Conservation (phyloP, 306 rosid species). For the Gastrolobium villosum region DNA sequence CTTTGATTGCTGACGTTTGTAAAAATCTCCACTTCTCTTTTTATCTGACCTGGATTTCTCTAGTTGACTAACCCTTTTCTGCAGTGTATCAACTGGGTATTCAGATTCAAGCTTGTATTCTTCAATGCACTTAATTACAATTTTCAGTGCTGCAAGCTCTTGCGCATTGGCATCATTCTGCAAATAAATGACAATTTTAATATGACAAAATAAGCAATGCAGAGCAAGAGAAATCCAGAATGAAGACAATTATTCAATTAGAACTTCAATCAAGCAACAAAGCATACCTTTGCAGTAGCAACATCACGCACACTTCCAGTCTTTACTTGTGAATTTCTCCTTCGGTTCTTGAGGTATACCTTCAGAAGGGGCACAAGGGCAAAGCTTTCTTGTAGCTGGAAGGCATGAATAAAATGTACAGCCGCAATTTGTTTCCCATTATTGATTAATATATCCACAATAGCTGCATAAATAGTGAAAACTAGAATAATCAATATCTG, state of each 20-base stretch:
- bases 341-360: slow-evolving; percentile 73
- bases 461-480: slow-evolving; percentile 57
- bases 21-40: slow-evolving; percentile 66
- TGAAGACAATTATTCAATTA: slow-evolving; percentile 30
- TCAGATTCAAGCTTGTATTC: slow-evolving; percentile 77
- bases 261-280: slow-evolving; percentile 36
- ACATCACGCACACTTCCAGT: slow-evolving; percentile 55
- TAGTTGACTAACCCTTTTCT: slow-evolving; percentile 76
- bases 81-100: slow-evolving; percentile 85
- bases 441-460: slow-evolving; percentile 63
- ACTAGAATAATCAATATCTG: slow-evolving; percentile 44
- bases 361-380: slow-evolving; percentile 80
- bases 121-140: slow-evolving; percentile 62
- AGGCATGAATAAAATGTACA: slow-evolving; percentile 71
- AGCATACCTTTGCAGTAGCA: slow-evolving; percentile 64
- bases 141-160: slow-evolving; percentile 68
- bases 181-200: slow-evolving; percentile 33
- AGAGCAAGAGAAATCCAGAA: slow-evolving; percentile 30
- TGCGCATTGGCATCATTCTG: slow-evolving; percentile 53
- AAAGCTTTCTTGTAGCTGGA: slow-evolving; percentile 69
- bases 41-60: slow-evolving; percentile 68
- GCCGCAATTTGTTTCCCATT: slow-evolving; percentile 73
- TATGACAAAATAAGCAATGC: slow-evolving; percentile 30
- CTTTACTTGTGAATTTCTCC: slow-evolving; percentile 83
- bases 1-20: slow-evolving; percentile 64